phyloP scores from a whole-genome alignment of 257 asterid genomes.

The Cordia subcordata region DNA sequence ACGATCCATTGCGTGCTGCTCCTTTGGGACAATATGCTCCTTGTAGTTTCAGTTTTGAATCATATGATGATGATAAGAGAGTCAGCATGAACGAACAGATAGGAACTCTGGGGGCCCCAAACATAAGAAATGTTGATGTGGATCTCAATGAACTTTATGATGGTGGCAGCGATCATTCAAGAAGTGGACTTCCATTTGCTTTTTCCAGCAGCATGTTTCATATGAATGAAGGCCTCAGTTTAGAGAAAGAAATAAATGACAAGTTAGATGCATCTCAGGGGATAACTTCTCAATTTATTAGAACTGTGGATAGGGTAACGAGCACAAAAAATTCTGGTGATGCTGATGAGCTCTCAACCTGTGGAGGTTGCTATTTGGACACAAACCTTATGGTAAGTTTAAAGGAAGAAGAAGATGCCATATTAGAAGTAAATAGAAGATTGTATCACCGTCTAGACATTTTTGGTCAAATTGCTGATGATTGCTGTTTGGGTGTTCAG shows the following conservation, averaged over 20 bases:
- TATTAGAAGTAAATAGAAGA: conserved; percentile 26
- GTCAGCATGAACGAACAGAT: conserved; percentile 17
- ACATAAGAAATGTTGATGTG: conserved; percentile 7
- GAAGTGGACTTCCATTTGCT: conserved; percentile 19
- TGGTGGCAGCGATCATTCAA: conserved; percentile 16
- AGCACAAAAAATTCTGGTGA: too few relatives aligned
- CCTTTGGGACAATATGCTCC: conserved; percentile 13
- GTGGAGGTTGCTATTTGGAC: conserved; percentile 24
- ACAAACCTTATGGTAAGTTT: conserved; percentile 22
- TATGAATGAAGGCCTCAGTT: conserved; percentile 14
- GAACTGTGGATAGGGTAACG: too few relatives aligned
- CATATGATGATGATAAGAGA: conserved; percentile 16
- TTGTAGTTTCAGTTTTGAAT: conserved; percentile 23
- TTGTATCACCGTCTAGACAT: conserved; percentile 21
- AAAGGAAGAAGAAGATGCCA: conserved; percentile 28
- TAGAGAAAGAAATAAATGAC: conserved; percentile 17
- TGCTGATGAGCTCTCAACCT: conserved; percentile 19
- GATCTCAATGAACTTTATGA: conserved; percentile 15
- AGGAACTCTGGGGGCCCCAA: conserved; percentile 12
- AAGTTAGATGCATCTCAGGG: conserved; percentile 22
- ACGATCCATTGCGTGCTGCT: conserved; percentile 20
- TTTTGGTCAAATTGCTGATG: conserved; percentile 27
- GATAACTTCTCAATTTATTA: conserved; percentile 25
- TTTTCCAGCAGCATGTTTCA: conserved; percentile 9
- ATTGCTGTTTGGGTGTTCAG: conserved; percentile 16